Conservation (phyloP, 768 basidiomycete genomes). For the Pluteus cervinus region DNA sequence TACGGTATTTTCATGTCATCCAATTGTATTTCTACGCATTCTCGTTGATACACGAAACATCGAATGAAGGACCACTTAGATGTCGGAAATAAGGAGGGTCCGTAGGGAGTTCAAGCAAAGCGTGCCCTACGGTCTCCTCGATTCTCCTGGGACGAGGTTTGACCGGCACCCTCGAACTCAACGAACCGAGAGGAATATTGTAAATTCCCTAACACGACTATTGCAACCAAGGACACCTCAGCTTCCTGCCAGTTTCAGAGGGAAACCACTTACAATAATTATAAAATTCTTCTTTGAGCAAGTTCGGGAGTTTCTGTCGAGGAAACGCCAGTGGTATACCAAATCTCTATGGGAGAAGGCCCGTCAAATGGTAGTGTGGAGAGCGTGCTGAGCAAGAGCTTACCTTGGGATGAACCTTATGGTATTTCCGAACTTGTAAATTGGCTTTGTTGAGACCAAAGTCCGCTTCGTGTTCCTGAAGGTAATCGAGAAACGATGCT, state of each 20-base stretch:
- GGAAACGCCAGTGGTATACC: conserved; percentile 24
- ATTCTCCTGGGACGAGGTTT: too few relatives aligned
- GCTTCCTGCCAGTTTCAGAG: neutral
- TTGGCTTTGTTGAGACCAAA: conserved; percentile 16
- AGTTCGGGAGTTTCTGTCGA: conserved; percentile 25
- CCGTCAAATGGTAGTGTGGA: neutral
- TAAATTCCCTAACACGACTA: conserved; percentile 23
- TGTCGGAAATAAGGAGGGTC: too few relatives aligned
- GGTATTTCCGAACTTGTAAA: conserved; percentile 19
- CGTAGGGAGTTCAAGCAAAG: too few relatives aligned
- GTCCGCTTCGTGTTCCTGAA: conserved; percentile 18
- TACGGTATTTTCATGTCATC: too few relatives aligned
- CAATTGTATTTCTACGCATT: too few relatives aligned
- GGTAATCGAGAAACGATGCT: conserved; percentile 26
- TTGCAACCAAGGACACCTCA: neutral
- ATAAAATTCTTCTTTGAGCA: conserved; percentile 33
- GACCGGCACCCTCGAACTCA: conserved; percentile 24
- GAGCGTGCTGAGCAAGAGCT: conserved; percentile 1
- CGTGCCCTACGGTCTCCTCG: too few relatives aligned
- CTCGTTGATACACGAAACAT: too few relatives aligned
- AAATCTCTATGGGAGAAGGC: conserved; percentile 20
- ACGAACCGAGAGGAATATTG: conserved; percentile 28
- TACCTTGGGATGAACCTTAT: conserved; percentile 31
- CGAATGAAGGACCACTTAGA: too few relatives aligned
- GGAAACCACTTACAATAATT: conserved; percentile 25